These are phyloP conservation scores for Kodamaea sp. DNA, from an alignment of 1,139 yeast species.

Conservation along the genomic window DNA sequence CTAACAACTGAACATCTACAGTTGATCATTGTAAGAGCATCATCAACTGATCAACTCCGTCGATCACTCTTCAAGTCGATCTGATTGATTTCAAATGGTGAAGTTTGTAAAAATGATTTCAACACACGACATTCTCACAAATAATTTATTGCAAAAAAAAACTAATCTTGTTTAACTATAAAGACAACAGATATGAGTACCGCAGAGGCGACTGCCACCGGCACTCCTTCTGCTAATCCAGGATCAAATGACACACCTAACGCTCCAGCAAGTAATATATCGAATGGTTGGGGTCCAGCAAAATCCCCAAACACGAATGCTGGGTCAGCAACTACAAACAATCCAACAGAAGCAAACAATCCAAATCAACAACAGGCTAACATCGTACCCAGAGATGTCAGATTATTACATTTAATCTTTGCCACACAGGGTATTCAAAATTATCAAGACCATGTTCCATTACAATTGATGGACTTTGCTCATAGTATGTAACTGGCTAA, in stretches of 20 bases:
- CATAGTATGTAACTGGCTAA: conserved; percentile 40
- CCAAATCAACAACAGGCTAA: conserved; percentile 11
- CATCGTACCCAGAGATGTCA: conserved; percentile 80
- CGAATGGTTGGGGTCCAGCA: neutral
- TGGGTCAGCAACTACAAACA: neutral
- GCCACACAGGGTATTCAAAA: conserved; percentile 92
- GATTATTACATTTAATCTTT: conserved; percentile 80
- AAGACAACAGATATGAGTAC: no score
- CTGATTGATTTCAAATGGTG: no score
- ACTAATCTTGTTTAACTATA: no score
- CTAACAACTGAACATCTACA: no score
- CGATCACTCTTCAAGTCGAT: no score
- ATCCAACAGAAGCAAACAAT: conserved; percentile 1
- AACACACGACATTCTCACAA: no score
- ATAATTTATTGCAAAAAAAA: no score
- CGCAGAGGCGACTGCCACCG: no score
- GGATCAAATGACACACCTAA: neutral
- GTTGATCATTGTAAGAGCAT: no score
- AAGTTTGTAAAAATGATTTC: no score
- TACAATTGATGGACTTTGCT: conserved; percentile 95
- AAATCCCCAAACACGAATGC: neutral
- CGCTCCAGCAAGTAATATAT: conserved; percentile 2
- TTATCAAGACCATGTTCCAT: conserved; percentile 92
- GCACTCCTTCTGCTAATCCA: neutral
- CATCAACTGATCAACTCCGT: no score